phyloP scores from a whole-genome alignment of 1,284 basidiomycete genomes.

The Rhodotorula glutinis region DNA sequence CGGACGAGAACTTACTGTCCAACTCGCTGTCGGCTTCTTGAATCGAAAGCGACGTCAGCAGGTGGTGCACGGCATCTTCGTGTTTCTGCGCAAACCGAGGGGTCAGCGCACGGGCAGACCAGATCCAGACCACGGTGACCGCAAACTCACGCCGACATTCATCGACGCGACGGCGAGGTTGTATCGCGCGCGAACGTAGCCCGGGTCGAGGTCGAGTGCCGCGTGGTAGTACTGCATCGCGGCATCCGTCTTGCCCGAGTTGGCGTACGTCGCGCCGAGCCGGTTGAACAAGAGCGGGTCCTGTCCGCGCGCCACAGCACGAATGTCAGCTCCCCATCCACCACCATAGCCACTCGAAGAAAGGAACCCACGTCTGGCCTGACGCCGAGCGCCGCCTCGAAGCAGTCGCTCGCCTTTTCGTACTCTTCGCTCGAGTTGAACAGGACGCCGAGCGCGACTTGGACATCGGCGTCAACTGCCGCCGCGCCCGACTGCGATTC shows the following conservation, averaged over 20 bases:
- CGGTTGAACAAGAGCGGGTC: slow-evolving; percentile 96
- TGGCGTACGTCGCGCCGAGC: slow-evolving; percentile 92
- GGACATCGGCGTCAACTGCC: slow-evolving; percentile 80
- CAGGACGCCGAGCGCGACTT: slow-evolving; percentile 89
- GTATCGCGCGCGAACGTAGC: slow-evolving; percentile 89
- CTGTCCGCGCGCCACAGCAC: slow-evolving; percentile 55
- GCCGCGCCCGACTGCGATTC: slow-evolving; percentile 17
- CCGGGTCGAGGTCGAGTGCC: slow-evolving; percentile 84
- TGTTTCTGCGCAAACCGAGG: slow-evolving; percentile 57
- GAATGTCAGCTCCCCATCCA: background rate
- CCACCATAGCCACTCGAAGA: too few relatives aligned
- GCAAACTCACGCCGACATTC: slow-evolving; percentile 66
- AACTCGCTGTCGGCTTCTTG: slow-evolving; percentile 61
- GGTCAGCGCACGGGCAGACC: background rate
- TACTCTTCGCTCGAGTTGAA: slow-evolving; percentile 94
- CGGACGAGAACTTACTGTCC: slow-evolving; percentile 46
- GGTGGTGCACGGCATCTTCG: slow-evolving; percentile 75
- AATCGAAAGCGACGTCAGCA: slow-evolving; percentile 76
- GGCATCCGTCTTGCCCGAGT: slow-evolving; percentile 71
- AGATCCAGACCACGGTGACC: background rate
- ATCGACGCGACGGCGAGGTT: slow-evolving; percentile 89
- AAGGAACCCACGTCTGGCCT: slow-evolving; percentile 69
- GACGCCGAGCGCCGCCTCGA: slow-evolving; percentile 78
- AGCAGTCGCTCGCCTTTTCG: slow-evolving; percentile 89
- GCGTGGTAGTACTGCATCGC: slow-evolving; percentile 86